phyloP scores from a whole-genome alignment of 768 basidiomycete species.

The Amanita pseudoporphyria region DNA sequence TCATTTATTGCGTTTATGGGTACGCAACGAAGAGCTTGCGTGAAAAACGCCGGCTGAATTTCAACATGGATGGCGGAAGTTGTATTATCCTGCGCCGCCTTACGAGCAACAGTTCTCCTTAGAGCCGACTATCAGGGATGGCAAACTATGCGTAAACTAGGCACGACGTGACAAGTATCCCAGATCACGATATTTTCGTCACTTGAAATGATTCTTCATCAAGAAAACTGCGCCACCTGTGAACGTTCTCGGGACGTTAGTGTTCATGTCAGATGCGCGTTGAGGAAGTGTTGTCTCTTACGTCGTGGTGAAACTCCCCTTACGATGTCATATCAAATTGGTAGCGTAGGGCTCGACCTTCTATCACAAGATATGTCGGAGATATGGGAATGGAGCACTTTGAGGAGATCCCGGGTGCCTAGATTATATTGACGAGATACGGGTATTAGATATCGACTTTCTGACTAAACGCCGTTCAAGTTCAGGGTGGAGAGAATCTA shows the following conservation, averaged over 20 bases:
- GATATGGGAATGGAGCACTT: conserved; percentile 37
- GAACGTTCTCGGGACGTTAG: too few relatives aligned
- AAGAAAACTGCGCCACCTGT: too few relatives aligned
- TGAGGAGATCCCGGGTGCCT: conserved; percentile 64
- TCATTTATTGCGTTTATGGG: conserved; percentile 35
- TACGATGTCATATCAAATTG: too few relatives aligned
- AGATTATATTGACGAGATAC: conserved; percentile 44
- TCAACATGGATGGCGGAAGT: conserved; percentile 25
- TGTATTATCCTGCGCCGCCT: conserved; percentile 26
- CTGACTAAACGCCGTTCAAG: not conserved
- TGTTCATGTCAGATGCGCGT: too few relatives aligned
- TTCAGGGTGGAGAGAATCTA: conserved; percentile 58
- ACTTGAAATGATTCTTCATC: too few relatives aligned
- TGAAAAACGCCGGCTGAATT: conserved; percentile 33
- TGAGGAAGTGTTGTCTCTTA: too few relatives aligned
- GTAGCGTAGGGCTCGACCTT: too few relatives aligned
- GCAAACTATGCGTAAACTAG: conserved; percentile 15
- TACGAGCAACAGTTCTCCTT: conserved; percentile 35
- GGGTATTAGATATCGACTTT: not conserved
- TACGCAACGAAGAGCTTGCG: conserved; percentile 36
- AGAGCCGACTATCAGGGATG: conserved; percentile 33
- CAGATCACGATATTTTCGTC: too few relatives aligned
- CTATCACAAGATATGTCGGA: conserved; percentile 45
- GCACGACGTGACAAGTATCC: too few relatives aligned
- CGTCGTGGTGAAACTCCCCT: too few relatives aligned